Percentiles rank a stretch among this genome's conserved stretches.
Evolutionary conservation across 768 basidiomycete species (phyloP).

Genomic region (Ephemerocybe angulata): DNA sequence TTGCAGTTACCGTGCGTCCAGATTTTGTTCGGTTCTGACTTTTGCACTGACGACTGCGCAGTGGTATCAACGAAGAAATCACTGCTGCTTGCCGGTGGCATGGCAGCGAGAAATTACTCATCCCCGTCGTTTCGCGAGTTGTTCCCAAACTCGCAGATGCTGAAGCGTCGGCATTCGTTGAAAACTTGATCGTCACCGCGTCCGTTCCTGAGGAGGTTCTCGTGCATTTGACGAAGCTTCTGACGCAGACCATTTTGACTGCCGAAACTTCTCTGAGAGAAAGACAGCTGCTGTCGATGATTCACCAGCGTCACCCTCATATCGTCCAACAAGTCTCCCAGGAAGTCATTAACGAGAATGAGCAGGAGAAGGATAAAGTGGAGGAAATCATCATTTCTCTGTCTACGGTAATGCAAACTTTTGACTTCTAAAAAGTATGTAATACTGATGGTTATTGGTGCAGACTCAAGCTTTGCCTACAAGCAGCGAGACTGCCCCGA

Average conservation of each 20-base stretch:
- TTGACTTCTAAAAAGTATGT: no score
- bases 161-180: constrained; percentile 28
- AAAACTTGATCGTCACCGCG: constrained; percentile 33
- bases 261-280: constrained; percentile 22
- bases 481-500: constrained; percentile 12
- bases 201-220: constrained; percentile 32
- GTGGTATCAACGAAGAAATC: constrained; percentile 47
- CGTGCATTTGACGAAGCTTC: constrained; percentile 23
- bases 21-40: neutral
- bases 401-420: constrained; percentile 41
- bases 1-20: constrained; percentile 47
- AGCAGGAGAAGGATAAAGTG: constrained; percentile 37
- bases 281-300: constrained; percentile 45
- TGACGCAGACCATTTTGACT: constrained; percentile 26
- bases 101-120: constrained; percentile 55
- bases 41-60: constrained; percentile 19
- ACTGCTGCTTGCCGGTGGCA: constrained; percentile 40
- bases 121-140: constrained; percentile 46
- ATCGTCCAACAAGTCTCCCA: constrained; percentile 43
- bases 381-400: constrained; percentile 59
- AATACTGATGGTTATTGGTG: no score
- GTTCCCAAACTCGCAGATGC: constrained; percentile 37
- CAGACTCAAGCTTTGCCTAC: constrained; percentile 5
- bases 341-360: constrained; percentile 30
- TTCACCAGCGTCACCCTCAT: constrained; percentile 65